phyloP scores from a whole-genome alignment of 2,329 filamentous ascomycete genomes.

The Truncatella angustata region DNA sequence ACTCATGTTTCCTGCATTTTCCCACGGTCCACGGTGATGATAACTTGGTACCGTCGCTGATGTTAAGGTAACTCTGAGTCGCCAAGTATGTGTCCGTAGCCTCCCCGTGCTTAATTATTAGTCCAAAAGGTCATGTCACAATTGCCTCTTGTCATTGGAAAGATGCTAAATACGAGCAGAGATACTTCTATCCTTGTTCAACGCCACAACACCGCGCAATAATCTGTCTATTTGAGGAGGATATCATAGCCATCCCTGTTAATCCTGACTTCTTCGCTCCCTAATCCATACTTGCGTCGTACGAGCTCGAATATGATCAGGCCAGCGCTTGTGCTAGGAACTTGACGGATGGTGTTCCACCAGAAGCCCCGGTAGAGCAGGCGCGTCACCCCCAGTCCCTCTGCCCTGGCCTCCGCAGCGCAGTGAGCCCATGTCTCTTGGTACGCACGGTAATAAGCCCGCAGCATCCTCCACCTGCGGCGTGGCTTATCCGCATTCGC shows the following conservation, averaged over 20 bases:
- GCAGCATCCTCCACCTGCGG: slow-evolving; percentile 52
- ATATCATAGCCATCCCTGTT: slow-evolving; percentile 71
- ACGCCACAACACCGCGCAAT: slow-evolving; percentile 1
- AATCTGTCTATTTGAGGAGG: slow-evolving; percentile 13
- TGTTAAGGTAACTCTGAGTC: too few species aligned
- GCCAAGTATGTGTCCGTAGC: too few species aligned
- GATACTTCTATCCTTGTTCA: background rate
- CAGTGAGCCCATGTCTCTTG: slow-evolving; percentile 65
- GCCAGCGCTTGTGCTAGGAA: slow-evolving; percentile 74
- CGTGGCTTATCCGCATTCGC: slow-evolving; percentile 30
- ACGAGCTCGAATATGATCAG: slow-evolving; percentile 78
- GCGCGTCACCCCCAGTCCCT: slow-evolving; percentile 53
- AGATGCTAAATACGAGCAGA: background rate
- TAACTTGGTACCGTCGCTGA: too few species aligned
- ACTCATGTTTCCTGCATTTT: too few species aligned
- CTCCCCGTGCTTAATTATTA: too few species aligned
- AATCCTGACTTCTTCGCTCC: slow-evolving; percentile 61
- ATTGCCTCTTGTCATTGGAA: background rate
- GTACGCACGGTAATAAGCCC: slow-evolving; percentile 70
- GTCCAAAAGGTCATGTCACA: background rate
- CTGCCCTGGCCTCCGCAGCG: slow-evolving; percentile 50
- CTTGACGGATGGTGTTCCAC: slow-evolving; percentile 69
- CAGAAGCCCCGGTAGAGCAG: slow-evolving; percentile 74
- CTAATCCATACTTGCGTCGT: slow-evolving; percentile 67
- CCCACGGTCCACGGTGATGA: too few species aligned